Evolutionary conservation across 164 flowering plant genomes (phyloP).

Genomic region (Liquidambar formosana): DNA sequence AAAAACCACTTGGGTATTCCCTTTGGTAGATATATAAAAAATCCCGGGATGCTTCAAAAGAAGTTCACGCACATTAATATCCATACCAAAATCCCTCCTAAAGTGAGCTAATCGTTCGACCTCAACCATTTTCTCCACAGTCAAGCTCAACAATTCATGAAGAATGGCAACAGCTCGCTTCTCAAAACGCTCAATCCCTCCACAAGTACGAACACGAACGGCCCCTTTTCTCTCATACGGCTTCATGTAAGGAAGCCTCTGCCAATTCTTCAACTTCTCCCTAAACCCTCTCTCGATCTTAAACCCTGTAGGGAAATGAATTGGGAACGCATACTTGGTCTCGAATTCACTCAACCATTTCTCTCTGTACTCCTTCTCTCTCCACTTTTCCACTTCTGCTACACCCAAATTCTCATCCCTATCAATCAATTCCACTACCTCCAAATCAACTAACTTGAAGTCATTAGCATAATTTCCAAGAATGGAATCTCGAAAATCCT

Average conservation of each 20-base stretch:
- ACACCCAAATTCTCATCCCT: slow-evolving; percentile 48
- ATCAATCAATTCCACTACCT: slow-evolving; percentile 57
- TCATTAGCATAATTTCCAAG: slow-evolving; percentile 48
- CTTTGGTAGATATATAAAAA: slow-evolving; percentile 82
- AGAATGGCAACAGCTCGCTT: slow-evolving; percentile 76
- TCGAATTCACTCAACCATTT: slow-evolving; percentile 95
- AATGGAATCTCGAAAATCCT: slow-evolving; percentile 67
- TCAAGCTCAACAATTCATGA: slow-evolving; percentile 83
- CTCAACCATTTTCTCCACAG: slow-evolving; percentile 80
- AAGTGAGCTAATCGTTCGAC: slow-evolving; percentile 77
- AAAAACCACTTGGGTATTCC: slow-evolving; percentile 58
- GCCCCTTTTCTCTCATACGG: slow-evolving; percentile 62
- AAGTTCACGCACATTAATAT: slow-evolving; percentile 75
- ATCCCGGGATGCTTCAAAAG: slow-evolving; percentile 88
- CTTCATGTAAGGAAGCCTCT: slow-evolving; percentile 70
- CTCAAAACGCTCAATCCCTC: slow-evolving; percentile 73
- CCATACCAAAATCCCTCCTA: slow-evolving; percentile 66
- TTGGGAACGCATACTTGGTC: slow-evolving; percentile 69
- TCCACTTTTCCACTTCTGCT: slow-evolving; percentile 81
- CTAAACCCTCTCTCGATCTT: slow-evolving; percentile 62
- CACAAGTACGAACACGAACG: slow-evolving; percentile 40
- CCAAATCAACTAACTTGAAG: slow-evolving; percentile 63
- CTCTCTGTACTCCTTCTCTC: slow-evolving; percentile 71
- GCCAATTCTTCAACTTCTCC: slow-evolving; percentile 78
- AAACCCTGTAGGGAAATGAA: slow-evolving; percentile 79